phyloP scores from a whole-genome alignment of 1,284 basidiomycete genomes.

The Puccinia horiana region DNA sequence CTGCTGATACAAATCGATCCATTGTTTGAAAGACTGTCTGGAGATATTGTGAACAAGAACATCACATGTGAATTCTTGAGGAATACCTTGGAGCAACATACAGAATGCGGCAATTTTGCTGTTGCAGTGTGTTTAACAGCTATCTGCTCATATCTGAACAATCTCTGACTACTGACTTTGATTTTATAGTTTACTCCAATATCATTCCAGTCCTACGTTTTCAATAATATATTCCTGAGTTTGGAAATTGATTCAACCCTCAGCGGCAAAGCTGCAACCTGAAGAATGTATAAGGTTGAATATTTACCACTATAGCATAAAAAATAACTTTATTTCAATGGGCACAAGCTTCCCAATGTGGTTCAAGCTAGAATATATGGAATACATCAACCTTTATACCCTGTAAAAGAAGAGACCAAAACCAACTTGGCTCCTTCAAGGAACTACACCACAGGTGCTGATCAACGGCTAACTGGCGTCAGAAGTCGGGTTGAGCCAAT shows the following conservation, averaged over 20 bases:
- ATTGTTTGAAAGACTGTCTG: too few relatives aligned
- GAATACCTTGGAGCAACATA: too few relatives aligned
- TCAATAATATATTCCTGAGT: background rate
- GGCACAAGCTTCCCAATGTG: background rate
- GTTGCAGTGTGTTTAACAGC: background rate
- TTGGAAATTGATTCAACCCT: background rate
- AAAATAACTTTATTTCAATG: slow-evolving; percentile 19
- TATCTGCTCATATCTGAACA: background rate
- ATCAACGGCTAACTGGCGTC: too few relatives aligned
- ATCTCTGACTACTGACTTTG: background rate
- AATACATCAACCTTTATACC: background rate
- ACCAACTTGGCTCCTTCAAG: background rate
- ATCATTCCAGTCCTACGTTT: background rate
- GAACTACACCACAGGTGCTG: too few relatives aligned
- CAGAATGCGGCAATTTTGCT: too few relatives aligned
- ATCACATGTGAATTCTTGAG: too few relatives aligned
- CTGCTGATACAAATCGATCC: too few relatives aligned
- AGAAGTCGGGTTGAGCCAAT: too few relatives aligned
- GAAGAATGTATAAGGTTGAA: slow-evolving; percentile 7
- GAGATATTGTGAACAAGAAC: too few relatives aligned
- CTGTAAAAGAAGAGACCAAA: background rate
- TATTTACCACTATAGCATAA: background rate
- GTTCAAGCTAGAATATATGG: background rate
- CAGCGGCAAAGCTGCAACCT: too few relatives aligned
- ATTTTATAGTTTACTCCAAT: slow-evolving; percentile 14